Conservation (phyloP, 257 asterid species). For the Schizonepeta tenuifolia region DNA sequence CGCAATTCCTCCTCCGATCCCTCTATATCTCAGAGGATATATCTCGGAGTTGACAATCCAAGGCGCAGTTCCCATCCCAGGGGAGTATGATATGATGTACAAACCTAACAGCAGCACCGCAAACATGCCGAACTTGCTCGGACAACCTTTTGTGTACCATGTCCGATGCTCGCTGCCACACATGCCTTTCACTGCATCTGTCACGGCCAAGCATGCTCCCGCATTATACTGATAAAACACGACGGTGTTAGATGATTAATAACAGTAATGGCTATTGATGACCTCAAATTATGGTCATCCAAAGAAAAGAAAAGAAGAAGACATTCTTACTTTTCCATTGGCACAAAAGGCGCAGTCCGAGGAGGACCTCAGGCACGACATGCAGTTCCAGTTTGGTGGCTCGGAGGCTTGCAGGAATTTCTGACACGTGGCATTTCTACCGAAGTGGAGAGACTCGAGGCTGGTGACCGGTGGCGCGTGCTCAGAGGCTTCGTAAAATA, state of each 20-base stretch:
- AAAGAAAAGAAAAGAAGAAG: background rate
- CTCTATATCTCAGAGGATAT: conserved; percentile 70
- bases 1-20: conserved; percentile 83
- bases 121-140: conserved; percentile 61
- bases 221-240: conserved; percentile 44
- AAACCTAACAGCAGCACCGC: conserved; percentile 64
- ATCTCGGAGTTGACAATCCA: conserved; percentile 91
- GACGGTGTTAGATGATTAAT: background rate
- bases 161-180: conserved; percentile 51
- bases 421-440: conserved; percentile 60
- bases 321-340: conserved; percentile 52
- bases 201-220: conserved; percentile 63
- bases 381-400: conserved; percentile 59
- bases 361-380: conserved; percentile 52
- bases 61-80: conserved; percentile 77
- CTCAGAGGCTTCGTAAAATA: conserved; percentile 52
- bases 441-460: conserved; percentile 57
- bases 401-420: conserved; percentile 37
- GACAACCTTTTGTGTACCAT: conserved; percentile 78
- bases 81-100: conserved; percentile 73
- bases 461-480: conserved; percentile 55
- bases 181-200: conserved; percentile 27
- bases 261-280: background rate
- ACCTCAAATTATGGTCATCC: background rate
- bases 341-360: conserved; percentile 65